phyloP scores from a whole-genome alignment of 2,329 filamentous ascomycete species.

The Fusarium multiceps region DNA sequence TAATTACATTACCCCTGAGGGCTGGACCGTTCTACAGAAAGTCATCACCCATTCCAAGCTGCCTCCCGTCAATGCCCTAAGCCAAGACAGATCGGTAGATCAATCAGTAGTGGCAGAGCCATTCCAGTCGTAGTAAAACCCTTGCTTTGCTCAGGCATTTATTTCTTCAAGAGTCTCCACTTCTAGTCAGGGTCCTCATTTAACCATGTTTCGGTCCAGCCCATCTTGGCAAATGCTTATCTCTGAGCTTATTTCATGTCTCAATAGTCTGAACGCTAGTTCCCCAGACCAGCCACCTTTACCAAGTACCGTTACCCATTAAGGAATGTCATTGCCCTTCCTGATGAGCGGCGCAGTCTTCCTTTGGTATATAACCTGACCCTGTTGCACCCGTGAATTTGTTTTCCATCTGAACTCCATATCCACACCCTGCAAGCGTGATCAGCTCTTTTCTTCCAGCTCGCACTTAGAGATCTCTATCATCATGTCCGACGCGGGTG shows the following conservation, averaged over 20 bases:
- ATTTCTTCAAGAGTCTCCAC: background rate
- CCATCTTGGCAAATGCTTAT: conserved; percentile 14
- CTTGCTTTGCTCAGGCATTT: background rate
- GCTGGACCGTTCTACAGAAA: background rate
- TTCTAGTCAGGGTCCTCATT: background rate
- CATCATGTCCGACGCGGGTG: conserved; percentile 1
- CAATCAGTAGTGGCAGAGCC: background rate
- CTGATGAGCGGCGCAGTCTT: background rate
- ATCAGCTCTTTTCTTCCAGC: background rate
- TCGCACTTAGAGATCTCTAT: background rate
- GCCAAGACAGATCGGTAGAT: background rate
- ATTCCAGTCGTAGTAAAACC: no score
- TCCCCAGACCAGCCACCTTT: background rate
- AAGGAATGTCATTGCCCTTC: background rate
- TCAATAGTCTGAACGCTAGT: conserved; percentile 2
- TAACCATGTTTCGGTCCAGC: background rate
- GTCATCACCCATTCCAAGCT: no score
- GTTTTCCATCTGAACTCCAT: background rate
- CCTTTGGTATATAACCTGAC: background rate
- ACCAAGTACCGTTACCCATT: background rate
- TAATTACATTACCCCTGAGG: background rate
- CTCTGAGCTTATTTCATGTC: background rate
- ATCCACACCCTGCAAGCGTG: no score
- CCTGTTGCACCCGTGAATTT: no score
- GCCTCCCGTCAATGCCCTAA: no score